phyloP scores from a whole-genome alignment of 108 stramenopile species.

The Stephanodiscus triporus region DNA sequence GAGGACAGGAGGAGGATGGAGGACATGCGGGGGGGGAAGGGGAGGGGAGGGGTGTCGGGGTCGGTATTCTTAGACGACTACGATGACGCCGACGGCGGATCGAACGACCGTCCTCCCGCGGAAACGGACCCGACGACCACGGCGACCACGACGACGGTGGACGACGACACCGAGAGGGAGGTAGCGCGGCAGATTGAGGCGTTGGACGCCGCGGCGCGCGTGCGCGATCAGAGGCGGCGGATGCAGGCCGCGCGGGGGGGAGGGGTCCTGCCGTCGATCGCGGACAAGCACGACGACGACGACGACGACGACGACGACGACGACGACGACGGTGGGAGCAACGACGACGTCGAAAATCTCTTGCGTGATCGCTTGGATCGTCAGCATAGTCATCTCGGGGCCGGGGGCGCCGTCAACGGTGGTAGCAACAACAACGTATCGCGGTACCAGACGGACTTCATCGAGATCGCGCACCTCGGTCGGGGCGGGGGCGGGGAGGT shows the following conservation, averaged over 20 bases:
- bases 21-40: constrained; percentile 43
- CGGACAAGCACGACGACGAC: constrained; percentile 9
- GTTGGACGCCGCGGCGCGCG: constrained; percentile 40
- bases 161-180: constrained; percentile 53
- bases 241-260: not conserved
- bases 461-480: constrained; percentile 78
- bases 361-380: not conserved
- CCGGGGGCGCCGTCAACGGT: not conserved
- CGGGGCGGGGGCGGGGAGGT: constrained; percentile 87
- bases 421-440: constrained; percentile 21
- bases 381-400: not conserved
- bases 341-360: constrained; percentile 17
- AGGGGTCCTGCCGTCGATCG: constrained; percentile 13
- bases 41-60: constrained; percentile 31
- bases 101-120: not conserved
- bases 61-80: no score
- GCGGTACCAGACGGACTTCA: constrained; percentile 78
- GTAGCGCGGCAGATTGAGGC: constrained; percentile 54
- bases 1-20: constrained; percentile 29
- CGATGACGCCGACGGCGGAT: constrained; percentile 5
- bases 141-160: constrained; percentile 9
- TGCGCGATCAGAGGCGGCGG: constrained; percentile 25
- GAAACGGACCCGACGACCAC: not conserved
- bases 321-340: constrained; percentile 41
- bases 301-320: constrained; percentile 32